Base-by-base conservation (phyloP, 305 asterid species). In the Fraxinus baroniana region DNA sequence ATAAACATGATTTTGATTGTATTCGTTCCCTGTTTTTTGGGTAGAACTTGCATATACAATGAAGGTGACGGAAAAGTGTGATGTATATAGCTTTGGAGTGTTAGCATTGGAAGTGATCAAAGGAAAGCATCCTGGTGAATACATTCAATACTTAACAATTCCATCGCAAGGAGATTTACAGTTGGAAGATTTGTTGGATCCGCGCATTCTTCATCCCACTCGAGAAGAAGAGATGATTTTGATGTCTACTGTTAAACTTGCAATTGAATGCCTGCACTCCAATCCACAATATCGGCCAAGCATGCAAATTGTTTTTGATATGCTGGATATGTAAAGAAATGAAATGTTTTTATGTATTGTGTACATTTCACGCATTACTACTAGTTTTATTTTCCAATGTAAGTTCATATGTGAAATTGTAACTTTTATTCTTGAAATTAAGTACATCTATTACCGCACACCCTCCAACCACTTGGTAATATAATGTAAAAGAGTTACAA, bases 21-120 rank as follows among this genome's bases (percentile, higher is more conserved):
- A 18, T 33, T 22, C 0, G n/a, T 74, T 74, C 28, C 30, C 18
- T 13, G 0, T 46, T 46, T 13, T 46, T 46, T 46, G 57, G 72
- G 72, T 76, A 85, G 87, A 85, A 72, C 78, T 85, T 39, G 87
- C 85, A 3, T 81, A 66, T 30, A 82, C 79, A 15, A 39, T 74
- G 78, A 22, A 26, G 7, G 73, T 64, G 35, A 64, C n/a, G 0
- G 73, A 64, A 22, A 64, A 64, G 33, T 64, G 73, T 24, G 73
- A 64, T 26, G 73, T 64, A 1, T 64, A 64, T 64, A 24, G 73
- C 7, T 64, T 64, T 18, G 87, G 86, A 36, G 85, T 85, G 12
- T 4, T 82, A 33, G 41, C 77, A 26, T 4, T 82, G 73, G 87
- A 85, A 74, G 60, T 85, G 1, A 37, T 85, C 60, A 79, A 37